Conservation (phyloP, 2,329 filamentous ascomycete species). For the Hypomyces rosellus region DNA sequence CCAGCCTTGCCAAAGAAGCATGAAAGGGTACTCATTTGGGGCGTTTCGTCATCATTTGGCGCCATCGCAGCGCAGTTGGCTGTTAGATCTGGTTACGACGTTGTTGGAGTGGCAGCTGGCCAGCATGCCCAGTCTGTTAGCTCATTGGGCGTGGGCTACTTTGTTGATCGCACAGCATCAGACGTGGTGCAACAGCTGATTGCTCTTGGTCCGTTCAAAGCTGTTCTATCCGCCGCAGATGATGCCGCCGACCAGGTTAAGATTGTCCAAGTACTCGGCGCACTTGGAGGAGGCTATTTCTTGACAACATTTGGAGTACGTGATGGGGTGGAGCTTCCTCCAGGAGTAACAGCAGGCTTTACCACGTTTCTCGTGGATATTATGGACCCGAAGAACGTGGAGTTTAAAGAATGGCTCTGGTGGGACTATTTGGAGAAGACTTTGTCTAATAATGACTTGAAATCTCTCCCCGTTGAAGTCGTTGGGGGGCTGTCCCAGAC, state of each 20-base stretch:
- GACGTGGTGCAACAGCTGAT: neutral
- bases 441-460: constrained; percentile 1
- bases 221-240: constrained; percentile 6
- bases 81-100: constrained; percentile 2
- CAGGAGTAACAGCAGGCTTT: constrained; percentile 2
- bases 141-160: constrained; percentile 1
- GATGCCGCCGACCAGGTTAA: constrained; percentile 5
- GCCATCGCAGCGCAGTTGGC: constrained; percentile 4
- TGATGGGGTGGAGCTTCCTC: constrained; percentile 4
- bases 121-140: neutral
- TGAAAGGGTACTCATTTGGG: constrained; percentile 9
- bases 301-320: constrained; percentile 7
- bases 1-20: neutral
- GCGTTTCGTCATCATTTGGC: constrained; percentile 7
- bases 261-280: constrained; percentile 4
- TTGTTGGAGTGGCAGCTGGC: constrained; percentile 8
- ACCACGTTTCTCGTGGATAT: constrained; percentile 4
- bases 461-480: neutral
- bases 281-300: constrained; percentile 5
- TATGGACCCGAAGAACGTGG: constrained; percentile 6
- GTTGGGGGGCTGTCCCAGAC: neutral
- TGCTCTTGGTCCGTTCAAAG: constrained; percentile 7
- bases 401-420: constrained; percentile 11
- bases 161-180: constrained; percentile 3
- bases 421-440: constrained; percentile 8